These are phyloP conservation scores for Hymenoscyphus fraxineus DNA, from an alignment of 2,329 filamentous ascomycete species.

Conservation along the genomic window DNA sequence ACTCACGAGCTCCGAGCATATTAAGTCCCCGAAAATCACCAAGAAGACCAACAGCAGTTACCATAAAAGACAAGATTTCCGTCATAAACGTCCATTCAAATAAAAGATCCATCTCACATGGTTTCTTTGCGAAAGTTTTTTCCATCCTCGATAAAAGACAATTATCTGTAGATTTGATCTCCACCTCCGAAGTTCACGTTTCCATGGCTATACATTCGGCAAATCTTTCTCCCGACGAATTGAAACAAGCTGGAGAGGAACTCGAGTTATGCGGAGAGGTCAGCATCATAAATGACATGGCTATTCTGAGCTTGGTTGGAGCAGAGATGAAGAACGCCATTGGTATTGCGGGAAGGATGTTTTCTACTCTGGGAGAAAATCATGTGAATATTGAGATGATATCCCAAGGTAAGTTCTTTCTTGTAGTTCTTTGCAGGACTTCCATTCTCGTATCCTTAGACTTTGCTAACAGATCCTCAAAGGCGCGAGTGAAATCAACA, in stretches of 20 bases:
- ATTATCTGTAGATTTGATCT: constrained; percentile 93
- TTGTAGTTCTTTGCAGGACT: too few species aligned
- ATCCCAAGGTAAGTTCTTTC: constrained; percentile 70
- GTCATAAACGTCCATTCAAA: constrained; percentile 98
- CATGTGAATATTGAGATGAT: constrained; percentile 99
- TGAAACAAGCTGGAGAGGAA: constrained; percentile 66
- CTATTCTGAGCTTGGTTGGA: constrained; percentile 90
- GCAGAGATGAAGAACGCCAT: constrained; percentile 98
- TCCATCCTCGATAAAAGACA: constrained; percentile 81
- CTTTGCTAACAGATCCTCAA: background rate
- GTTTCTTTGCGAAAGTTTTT: constrained; percentile 93
- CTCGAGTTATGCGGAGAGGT: constrained; percentile 81
- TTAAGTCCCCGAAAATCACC: constrained; percentile 51
- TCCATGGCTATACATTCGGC: constrained; percentile 93
- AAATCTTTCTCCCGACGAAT: constrained; percentile 56
- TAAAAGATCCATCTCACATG: constrained; percentile 91
- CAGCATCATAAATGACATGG: constrained; percentile 86
- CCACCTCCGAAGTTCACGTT: constrained; percentile 93
- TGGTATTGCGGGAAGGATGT: constrained; percentile 91
- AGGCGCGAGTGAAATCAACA: constrained; percentile 99
- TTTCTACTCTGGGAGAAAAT: constrained; percentile 87
- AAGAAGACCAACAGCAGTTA: constrained; percentile 82
- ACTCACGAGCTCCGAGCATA: constrained; percentile 44
- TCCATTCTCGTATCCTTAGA: background rate
- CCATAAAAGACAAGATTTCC: constrained; percentile 94